phyloP scores from a whole-genome alignment of 495 filamentous ascomycete species.

The Stereocaulon alpinum region DNA sequence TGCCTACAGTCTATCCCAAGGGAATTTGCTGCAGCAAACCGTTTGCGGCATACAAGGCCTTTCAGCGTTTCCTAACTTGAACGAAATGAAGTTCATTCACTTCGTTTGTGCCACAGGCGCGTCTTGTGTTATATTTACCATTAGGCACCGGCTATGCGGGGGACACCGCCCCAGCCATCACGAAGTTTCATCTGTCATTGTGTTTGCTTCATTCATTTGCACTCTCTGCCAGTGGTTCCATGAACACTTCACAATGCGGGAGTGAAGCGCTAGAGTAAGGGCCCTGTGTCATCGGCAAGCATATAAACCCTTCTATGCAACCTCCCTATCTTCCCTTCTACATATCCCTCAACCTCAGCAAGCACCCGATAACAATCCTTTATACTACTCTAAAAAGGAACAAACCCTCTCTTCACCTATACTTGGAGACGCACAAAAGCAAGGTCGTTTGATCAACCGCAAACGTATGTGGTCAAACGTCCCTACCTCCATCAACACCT shows the following conservation, averaged over 20 bases:
- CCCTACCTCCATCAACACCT: neutral
- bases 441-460: neutral
- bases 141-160: too few relatives aligned
- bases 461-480: neutral
- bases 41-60: neutral
- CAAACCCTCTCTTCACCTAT: constrained; percentile 2
- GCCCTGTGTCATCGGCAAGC: neutral
- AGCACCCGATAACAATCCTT: neutral
- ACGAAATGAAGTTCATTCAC: neutral
- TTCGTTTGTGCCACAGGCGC: neutral
- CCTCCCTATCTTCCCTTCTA: constrained; percentile 8
- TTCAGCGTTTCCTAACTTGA: neutral
- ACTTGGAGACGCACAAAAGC: neutral
- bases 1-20: neutral
- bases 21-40: neutral
- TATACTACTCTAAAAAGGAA: neutral
- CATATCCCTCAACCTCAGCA: neutral
- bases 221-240: neutral
- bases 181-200: too few relatives aligned
- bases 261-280: constrained; percentile 1
- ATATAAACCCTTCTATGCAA: constrained; percentile 11
- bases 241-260: neutral
- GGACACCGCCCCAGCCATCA: too few relatives aligned
- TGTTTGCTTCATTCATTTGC: neutral
- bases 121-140: neutral